These are phyloP conservation scores for Hymenoscyphus scutula DNA, from an alignment of 2,329 filamentous ascomycete species.

Conservation along the genomic window DNA sequence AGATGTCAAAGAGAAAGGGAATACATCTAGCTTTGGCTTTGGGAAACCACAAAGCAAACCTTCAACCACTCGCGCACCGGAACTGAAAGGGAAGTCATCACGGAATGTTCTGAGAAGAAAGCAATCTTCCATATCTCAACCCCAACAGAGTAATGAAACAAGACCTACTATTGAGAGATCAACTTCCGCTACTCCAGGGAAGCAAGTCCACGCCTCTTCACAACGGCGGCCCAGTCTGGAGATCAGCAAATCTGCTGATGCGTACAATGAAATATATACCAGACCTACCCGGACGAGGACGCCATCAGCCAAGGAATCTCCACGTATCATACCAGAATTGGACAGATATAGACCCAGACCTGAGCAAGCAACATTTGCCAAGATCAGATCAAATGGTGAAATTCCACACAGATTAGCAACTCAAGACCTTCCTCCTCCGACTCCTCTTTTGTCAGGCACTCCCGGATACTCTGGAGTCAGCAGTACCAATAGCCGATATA, in stretches of 20 bases:
- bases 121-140: constrained; percentile 43
- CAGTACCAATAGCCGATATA: constrained; percentile 45
- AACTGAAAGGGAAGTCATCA: constrained; percentile 32
- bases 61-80: constrained; percentile 14
- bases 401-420: constrained; percentile 58
- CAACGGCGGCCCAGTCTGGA: constrained; percentile 28
- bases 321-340: constrained; percentile 54
- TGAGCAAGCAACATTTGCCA: constrained; percentile 36
- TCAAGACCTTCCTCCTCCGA: constrained; percentile 64
- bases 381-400: constrained; percentile 42
- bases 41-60: constrained; percentile 21
- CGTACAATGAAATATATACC: constrained; percentile 43
- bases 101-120: constrained; percentile 51
- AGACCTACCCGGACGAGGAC: constrained; percentile 28
- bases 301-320: constrained; percentile 21
- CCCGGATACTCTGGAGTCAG: constrained; percentile 29
- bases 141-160: constrained; percentile 35
- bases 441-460: constrained; percentile 60
- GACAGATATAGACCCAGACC: constrained; percentile 56
- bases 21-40: constrained; percentile 29
- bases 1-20: constrained; percentile 3
- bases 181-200: constrained; percentile 24
- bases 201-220: constrained; percentile 17
- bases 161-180: constrained; percentile 27
- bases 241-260: constrained; percentile 25